Evolutionary conservation across 2,329 filamentous ascomycete species (phyloP), one percentile per base, ranked within the genome.

Genomic region (Sphaceloma murrayae): DNA sequence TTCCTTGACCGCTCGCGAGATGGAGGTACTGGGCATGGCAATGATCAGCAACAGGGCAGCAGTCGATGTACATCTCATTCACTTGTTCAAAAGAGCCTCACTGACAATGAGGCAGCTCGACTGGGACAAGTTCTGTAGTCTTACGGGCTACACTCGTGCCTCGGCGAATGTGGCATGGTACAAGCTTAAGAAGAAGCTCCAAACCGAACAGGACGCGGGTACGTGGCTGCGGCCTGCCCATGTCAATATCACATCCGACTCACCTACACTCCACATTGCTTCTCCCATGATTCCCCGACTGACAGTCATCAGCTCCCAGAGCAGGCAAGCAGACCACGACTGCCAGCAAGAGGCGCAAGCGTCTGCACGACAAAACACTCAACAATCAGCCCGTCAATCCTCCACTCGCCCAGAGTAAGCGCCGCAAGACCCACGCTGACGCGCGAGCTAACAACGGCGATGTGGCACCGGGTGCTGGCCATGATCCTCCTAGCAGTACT

Each of bases 131-230:
- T 47, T 55, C 16, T 47, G 49, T 16, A 2, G 16, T n/a, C 16
- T 53, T 1, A 42, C 40, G 9, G 49, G 49, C 34, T 50, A 49
- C 43, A 55, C 34, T 46, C 22, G 19, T 2, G 49, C 46, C 6
- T 52, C 51, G 2, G 54, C 54, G 0, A 50, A 40, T 33, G 51
- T 47, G 3, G 45, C 46, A n/a, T 54, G 39, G 31, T 7, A 87
- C 72, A 69, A 81, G 74, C 16, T 75, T 69, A 18, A 84, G 84
- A 45, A 94, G 58, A 52, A 94, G 65, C 55, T 81, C 82, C 6
- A 11, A 11, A 11, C 6, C 7, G 24, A 27, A 11, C 7, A 6
- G 24, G 7, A 6, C 11, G 24, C 7, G 7, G 24, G 24, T 27
- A 27, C 6, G 24, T 27, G 24, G 7, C 6, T 11, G 11, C 11